phyloP scores from a whole-genome alignment of 2,329 filamentous ascomycete species.

The Gnomoniopsis smithogilvyi region DNA sequence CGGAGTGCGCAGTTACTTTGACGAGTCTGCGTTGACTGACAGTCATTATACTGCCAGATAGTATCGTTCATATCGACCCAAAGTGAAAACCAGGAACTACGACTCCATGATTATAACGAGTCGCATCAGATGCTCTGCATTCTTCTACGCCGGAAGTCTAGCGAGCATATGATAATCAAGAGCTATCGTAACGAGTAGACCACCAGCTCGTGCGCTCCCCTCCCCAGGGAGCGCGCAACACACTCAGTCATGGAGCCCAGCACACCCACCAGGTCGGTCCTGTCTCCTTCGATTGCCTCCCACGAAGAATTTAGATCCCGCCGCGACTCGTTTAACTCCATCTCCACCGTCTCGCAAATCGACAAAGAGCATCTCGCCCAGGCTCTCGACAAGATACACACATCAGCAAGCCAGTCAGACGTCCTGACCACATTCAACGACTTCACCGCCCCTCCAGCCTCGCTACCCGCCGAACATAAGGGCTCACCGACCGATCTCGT shows the following conservation, averaged over 20 bases:
- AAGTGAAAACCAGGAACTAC: slow-evolving; percentile 6
- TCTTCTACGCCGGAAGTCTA: not conserved
- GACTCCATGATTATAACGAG: not conserved
- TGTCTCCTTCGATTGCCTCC: slow-evolving; percentile 32
- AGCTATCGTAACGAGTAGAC: not conserved
- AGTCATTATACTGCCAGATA: not conserved
- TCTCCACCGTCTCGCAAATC: slow-evolving; percentile 48
- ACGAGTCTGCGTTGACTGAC: not conserved
- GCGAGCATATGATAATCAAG: not conserved
- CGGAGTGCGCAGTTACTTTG: not conserved
- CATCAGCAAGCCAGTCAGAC: slow-evolving; percentile 78
- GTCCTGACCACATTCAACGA: slow-evolving; percentile 92
- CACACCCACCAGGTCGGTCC: slow-evolving; percentile 19
- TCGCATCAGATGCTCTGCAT: slow-evolving; percentile 5
- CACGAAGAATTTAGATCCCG: slow-evolving; percentile 30
- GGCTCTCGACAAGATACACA: slow-evolving; percentile 84
- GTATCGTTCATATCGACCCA: not conserved
- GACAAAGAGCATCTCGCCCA: slow-evolving; percentile 75
- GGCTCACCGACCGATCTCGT: slow-evolving; percentile 69
- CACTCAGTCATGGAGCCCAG: slow-evolving; percentile 13
- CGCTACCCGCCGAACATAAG: slow-evolving; percentile 62
- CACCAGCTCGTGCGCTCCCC: not conserved
- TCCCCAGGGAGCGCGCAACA: not conserved
- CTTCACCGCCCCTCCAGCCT: slow-evolving; percentile 68
- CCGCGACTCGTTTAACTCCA: slow-evolving; percentile 36